phyloP scores from a whole-genome alignment of 352 stramenopile genomes.

The Globisporangium splendens region DNA sequence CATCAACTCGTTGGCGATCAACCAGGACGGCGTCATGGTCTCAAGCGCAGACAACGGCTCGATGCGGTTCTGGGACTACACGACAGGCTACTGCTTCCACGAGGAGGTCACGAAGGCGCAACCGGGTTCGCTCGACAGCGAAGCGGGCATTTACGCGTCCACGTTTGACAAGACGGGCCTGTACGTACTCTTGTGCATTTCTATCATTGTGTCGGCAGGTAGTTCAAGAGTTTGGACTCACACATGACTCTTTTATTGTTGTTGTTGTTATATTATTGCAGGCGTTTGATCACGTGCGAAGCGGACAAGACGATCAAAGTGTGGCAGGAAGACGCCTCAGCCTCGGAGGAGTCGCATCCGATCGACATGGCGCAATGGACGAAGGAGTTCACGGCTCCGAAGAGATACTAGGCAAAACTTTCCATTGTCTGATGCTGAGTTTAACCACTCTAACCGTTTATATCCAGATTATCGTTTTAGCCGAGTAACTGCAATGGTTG shows the following conservation, averaged over 20 bases:
- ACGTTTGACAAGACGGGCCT: slow-evolving; percentile 97
- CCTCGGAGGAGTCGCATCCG: slow-evolving; percentile 94
- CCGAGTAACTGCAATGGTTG: no score
- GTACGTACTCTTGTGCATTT: slow-evolving; percentile 33
- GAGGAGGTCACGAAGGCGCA: slow-evolving; percentile 91
- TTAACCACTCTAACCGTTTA: no score
- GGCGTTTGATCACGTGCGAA: slow-evolving; percentile 97
- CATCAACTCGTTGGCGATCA: slow-evolving; percentile 98
- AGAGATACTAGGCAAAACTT: slow-evolving; percentile 50
- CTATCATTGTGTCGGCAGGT: slow-evolving; percentile 7
- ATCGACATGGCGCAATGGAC: slow-evolving; percentile 98
- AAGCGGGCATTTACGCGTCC: slow-evolving; percentile 96
- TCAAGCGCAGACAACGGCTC: slow-evolving; percentile 97
- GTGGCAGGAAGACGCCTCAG: slow-evolving; percentile 95
- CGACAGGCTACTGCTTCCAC: slow-evolving; percentile 98
- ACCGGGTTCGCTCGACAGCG: slow-evolving; percentile 95
- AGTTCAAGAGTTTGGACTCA: not conserved
- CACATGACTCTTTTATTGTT: slow-evolving; percentile 5
- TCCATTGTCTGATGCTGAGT: no score
- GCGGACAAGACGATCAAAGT: slow-evolving; percentile 99
- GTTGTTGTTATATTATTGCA: slow-evolving; percentile 33
- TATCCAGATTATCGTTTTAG: no score
- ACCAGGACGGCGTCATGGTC: slow-evolving; percentile 96
- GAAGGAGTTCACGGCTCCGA: slow-evolving; percentile 89
- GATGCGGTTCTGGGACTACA: slow-evolving; percentile 99